phyloP scores from a whole-genome alignment of 2,329 filamentous ascomycete species.

The Fusarium staphyleae region DNA sequence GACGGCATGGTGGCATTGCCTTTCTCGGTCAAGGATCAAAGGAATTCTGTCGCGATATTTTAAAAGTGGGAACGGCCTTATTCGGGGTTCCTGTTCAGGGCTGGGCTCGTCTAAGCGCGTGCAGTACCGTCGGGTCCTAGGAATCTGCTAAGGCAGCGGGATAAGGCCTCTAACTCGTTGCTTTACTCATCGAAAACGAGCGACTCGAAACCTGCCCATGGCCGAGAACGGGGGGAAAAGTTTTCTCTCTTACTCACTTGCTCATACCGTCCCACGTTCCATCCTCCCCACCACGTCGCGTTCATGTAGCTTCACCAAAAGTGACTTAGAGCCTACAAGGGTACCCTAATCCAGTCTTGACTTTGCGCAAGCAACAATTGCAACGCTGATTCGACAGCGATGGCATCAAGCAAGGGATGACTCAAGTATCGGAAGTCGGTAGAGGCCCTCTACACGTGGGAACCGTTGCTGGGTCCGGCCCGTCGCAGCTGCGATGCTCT shows the following conservation, averaged over 20 bases:
- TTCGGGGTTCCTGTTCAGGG: conserved; percentile 27
- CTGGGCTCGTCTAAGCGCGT: conserved; percentile 15
- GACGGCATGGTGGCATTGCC: conserved; percentile 40
- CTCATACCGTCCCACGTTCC: conserved; percentile 6
- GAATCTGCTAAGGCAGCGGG: conserved; percentile 20
- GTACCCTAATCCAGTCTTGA: conserved; percentile 20
- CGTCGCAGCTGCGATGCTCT: conserved; percentile 31
- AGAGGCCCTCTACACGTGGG: conserved; percentile 23
- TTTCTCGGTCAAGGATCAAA: conserved; percentile 30
- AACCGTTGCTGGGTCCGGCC: conserved; percentile 35
- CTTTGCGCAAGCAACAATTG: conserved; percentile 2
- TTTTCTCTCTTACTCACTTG: conserved; percentile 10
- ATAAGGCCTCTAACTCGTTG: conserved; percentile 17
- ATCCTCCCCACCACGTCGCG: conserved; percentile 3
- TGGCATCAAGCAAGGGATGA: conserved; percentile 28
- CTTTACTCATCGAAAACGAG: conserved; percentile 12
- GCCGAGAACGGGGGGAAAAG: conserved; percentile 34
- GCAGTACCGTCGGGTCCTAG: conserved; percentile 1
- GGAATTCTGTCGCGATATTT: conserved; percentile 9
- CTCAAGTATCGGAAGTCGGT: conserved; percentile 40
- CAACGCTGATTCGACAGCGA: conserved; percentile 26
- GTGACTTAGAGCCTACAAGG: conserved; percentile 27
- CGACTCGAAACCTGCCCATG: conserved; percentile 10
- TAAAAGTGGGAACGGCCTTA: conserved; percentile 12
- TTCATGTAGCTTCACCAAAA: conserved; percentile 18